Base-by-base conservation (phyloP, 139 green algal species). In the Chlamydomonas asymmetrica region DNA sequence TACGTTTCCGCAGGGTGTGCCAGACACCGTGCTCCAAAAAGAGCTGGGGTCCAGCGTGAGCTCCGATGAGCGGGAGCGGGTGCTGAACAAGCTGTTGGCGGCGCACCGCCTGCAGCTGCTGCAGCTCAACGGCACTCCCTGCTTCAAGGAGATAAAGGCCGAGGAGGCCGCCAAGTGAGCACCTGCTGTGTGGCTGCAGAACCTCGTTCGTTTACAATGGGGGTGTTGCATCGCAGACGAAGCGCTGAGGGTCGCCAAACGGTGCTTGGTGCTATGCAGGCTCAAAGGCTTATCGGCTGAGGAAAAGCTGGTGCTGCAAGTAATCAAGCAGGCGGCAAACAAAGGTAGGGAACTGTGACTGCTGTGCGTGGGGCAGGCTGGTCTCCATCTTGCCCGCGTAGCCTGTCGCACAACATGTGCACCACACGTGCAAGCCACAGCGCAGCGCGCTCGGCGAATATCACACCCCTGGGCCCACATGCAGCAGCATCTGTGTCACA, bases 241-340 rank as follows among this genome's bases (percentile, higher is more conserved):
- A 5, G 27, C 23, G 27, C 7, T 35, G 3, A 25, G 10, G 27
- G 2, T 2, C 52, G 27, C 25, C 3, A 9, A 7, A 25, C 52
- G 7, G 27, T n/a, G 50, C 50, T 8, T 27, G 50, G 10, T n/a
- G 22, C 5, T 4, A 5, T 40, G 4, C 68, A 96, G 88, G 63
- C 87, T 93, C 68, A 94, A 94, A 71, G 93, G 93, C 2, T 74
- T 98, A 13, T 80, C 48, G 0, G 54, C 83, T 25, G 95, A 98
- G 66, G 94, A 98, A 22, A 45, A 94, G 71, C 83, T 98, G 13
- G 75, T 98, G 27, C 96, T 94, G 54, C 95, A 98, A 75, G 73
- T 86, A 52, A 96, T 98, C 71, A 82, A 93, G 68, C 31, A 75
- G 22, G 73, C 89, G 4, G 88, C 85, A 4, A 96, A 96, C 67